A percentile compares a stretch with the other conserved stretches of the same genome.
Evolutionary conservation across 352 stramenopile genomes (phyloP).

Genomic region (Globisporangium okanoganense): DNA sequence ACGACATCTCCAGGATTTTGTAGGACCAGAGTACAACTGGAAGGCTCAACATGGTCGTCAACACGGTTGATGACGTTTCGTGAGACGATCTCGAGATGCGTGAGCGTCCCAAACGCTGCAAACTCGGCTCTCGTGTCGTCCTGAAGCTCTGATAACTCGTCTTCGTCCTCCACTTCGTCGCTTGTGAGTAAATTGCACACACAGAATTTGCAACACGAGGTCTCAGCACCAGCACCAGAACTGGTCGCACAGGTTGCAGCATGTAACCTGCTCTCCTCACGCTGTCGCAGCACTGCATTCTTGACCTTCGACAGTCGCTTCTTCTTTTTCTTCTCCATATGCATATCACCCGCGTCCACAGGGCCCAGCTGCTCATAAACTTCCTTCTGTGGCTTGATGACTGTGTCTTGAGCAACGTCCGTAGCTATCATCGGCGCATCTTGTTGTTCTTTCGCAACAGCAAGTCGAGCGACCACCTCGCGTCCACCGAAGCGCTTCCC

Average conservation of each 20-base stretch:
- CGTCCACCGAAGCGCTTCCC: constrained; percentile 35
- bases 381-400: neutral
- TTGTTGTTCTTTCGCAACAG: neutral
- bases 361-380: neutral
- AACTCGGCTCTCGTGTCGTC: constrained; percentile 38
- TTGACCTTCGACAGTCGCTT: constrained; percentile 40
- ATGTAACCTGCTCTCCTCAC: neutral
- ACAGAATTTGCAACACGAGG: constrained; percentile 8
- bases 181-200: constrained; percentile 32
- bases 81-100: constrained; percentile 15
- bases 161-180: constrained; percentile 46
- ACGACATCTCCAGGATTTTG: constrained; percentile 6
- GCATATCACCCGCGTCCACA: too few species aligned
- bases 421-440: constrained; percentile 12
- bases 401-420: neutral
- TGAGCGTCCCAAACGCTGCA: constrained; percentile 18
- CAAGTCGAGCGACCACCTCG: constrained; percentile 13
- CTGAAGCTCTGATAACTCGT: constrained; percentile 44
- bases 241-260: neutral
- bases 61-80: neutral
- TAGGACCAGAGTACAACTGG: neutral
- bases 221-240: neutral
- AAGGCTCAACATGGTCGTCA: neutral
- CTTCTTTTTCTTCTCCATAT: constrained; percentile 3
- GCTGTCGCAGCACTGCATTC: constrained; percentile 13